These are phyloP conservation scores for Candida orba DNA, from an alignment of 805 yeast genomes.

Conservation along the genomic window DNA sequence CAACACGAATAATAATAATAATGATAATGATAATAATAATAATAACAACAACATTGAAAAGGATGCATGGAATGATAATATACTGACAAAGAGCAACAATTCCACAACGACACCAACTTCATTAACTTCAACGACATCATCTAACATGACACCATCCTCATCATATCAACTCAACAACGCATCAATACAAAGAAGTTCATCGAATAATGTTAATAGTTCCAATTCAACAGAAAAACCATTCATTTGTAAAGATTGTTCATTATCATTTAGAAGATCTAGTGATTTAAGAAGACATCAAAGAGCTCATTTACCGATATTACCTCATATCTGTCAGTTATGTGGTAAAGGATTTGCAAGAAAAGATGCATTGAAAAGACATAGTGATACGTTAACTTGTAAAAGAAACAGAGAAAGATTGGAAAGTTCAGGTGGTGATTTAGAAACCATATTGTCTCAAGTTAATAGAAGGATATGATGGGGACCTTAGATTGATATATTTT, in stretches of 20 bases:
- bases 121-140: constrained; percentile 1
- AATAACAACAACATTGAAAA: neutral
- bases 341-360: constrained; percentile 81
- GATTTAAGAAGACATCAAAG: constrained; percentile 72
- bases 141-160: constrained; percentile 1
- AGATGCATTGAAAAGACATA: constrained; percentile 74
- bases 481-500: neutral
- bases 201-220: neutral
- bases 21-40: neutral
- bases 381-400: constrained; percentile 67
- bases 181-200: constrained; percentile 1
- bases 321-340: constrained; percentile 68
- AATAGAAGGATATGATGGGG: neutral
- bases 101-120: constrained; percentile 4
- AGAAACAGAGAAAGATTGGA: constrained; percentile 55
- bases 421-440: constrained; percentile 30
- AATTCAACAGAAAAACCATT: constrained; percentile 32
- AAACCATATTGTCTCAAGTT: constrained; percentile 25
- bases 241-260: constrained; percentile 51
- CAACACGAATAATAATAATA: constrained; percentile 1
- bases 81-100: neutral
- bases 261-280: constrained; percentile 59
- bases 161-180: neutral
- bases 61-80: neutral
- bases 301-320: constrained; percentile 64